Conservation (phyloP, 228 moss, liverwort and hornwort genomes). For the Sphagnum magellanicum region DNA sequence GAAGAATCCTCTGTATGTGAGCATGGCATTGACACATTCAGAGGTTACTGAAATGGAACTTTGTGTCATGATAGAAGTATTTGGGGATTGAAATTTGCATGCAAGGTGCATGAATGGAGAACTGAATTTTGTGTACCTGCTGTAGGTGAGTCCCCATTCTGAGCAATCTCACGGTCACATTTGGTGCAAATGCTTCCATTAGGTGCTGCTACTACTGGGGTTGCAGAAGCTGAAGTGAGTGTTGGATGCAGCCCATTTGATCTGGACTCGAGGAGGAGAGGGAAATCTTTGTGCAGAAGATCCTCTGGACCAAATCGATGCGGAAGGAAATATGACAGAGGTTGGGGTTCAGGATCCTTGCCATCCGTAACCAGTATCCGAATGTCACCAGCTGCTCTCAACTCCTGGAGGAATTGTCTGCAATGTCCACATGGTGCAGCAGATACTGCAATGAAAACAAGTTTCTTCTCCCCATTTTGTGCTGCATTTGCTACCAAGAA, state of each 20-base stretch:
- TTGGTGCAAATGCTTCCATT: not conserved
- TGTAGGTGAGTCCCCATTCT: not conserved
- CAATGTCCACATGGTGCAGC: slow-evolving; percentile 96
- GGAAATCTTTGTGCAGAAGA: slow-evolving; percentile 75
- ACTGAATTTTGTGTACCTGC: not conserved
- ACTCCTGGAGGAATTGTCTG: slow-evolving; percentile 94
- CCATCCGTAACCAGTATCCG: slow-evolving; percentile 70
- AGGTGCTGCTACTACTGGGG: not conserved
- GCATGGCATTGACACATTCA: too few relatives aligned
- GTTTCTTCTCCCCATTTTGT: slow-evolving; percentile 71
- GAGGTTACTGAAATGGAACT: too few relatives aligned
- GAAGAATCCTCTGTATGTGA: too few relatives aligned
- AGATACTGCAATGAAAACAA: slow-evolving; percentile 84
- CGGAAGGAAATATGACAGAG: slow-evolving; percentile 74
- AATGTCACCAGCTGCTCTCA: slow-evolving; percentile 71
- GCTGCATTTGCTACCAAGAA: slow-evolving; percentile 92
- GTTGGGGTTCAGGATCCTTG: slow-evolving; percentile 57
- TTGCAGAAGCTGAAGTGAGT: not conserved
- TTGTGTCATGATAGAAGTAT: too few relatives aligned
- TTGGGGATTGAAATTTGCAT: too few relatives aligned
- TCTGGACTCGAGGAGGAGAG: slow-evolving; percentile 76
- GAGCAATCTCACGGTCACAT: not conserved
- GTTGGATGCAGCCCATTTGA: slow-evolving; percentile 24
- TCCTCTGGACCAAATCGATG: slow-evolving; percentile 90
- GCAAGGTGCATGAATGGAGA: too few relatives aligned